Base-by-base conservation (phyloP, 768 basidiomycete species). In the Pleurotus eryngii region DNA sequence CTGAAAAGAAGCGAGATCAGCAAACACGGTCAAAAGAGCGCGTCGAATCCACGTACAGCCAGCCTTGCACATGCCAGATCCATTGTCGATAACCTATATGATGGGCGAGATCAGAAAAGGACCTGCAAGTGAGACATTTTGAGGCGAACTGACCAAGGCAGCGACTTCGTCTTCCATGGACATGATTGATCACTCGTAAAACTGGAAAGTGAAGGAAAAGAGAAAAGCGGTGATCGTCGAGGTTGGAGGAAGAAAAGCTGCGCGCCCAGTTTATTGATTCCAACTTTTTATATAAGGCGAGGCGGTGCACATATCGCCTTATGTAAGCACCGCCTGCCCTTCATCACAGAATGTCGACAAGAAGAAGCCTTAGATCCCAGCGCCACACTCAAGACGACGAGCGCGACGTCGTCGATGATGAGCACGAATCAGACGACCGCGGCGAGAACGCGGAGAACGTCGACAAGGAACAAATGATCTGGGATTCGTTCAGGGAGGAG, bases 11-110 rank as follows among this genome's bases (percentile, higher is more conserved):
- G 48, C 60, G 37, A 68, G 62, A 67, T 68, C 15, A 67, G 63
- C 47, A 43, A 27, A 35, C 20, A 22, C 53, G 58, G 38, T 18
- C 39, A 14, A 35, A 39, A 49, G 60, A 49, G 60, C 51, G 53
- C 57, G 50, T 30, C 24, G 57, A 56, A 65, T 64, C 62, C 39
- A 87, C 89, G 67, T 73, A 92, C 91, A 94, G 77, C 97, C 96
- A 85, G 96, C 96, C 81, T 98, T 98, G 89, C 95, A 98, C 95
- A 98, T 98, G 77, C 95, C 96, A 70, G 95, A 98, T 70, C 92
- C 93, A 74, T 92, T 92, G 76, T 93, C 89, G 71, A 91, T 89
- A 74, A 92, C 90, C 89, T 90, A 62, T 15, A 27, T 48, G 20
- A 26, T 63, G 11, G 50, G 42, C 0, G 40, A 49, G 17, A 45